Base-by-base conservation (phyloP, 2,329 filamentous ascomycete genomes). In the Calycina marina region DNA sequence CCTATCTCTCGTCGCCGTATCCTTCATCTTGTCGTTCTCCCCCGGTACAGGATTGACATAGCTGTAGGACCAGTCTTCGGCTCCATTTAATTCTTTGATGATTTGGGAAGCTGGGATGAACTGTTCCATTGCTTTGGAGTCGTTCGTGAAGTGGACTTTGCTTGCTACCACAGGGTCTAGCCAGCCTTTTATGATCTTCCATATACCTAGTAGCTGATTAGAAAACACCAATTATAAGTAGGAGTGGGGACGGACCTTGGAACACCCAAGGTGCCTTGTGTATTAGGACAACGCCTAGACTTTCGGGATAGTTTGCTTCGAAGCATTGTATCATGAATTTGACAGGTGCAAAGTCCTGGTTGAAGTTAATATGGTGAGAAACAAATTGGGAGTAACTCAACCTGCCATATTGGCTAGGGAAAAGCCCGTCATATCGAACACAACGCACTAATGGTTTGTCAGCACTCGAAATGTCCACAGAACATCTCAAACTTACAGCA, bases 291-390 rank as follows among this genome's bases (percentile, higher is more conserved):
- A 79, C 69, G 16, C 88, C 90, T 1, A 98, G 67, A 29, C 75
- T 88, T 56, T 98, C 90, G 1, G 90, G 90, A 48, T 96, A 98
- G 55, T 98, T 96, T 38, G 90, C 90, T 60, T 98, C 90, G 52
- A 98, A 98, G 56, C 86, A 93, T 57, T 93, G 93, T 57, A 98
- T 94, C 79, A 98, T 94, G 60, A 96, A 98, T 51, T 93, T 98
- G 36, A 98, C 83, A 1, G 90, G 88, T 0, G 81, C 72, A 55
- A 96, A 96, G 56, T 98, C 90, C 74, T 78, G 35, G 6, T 12
- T 10, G 10, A 25, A 18, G 36, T 54, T 20, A 50, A 47, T 20
- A 12, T 9, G 27, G 33, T 25, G 13, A 10, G 16, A 20, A 16
- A 6, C 6, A 4, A 18, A 17, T 27, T 16, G 9, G 20, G 16